These are phyloP conservation scores for Pouteria glomerata DNA, from an alignment of 148 eudicot species.

Conservation along the genomic window DNA sequence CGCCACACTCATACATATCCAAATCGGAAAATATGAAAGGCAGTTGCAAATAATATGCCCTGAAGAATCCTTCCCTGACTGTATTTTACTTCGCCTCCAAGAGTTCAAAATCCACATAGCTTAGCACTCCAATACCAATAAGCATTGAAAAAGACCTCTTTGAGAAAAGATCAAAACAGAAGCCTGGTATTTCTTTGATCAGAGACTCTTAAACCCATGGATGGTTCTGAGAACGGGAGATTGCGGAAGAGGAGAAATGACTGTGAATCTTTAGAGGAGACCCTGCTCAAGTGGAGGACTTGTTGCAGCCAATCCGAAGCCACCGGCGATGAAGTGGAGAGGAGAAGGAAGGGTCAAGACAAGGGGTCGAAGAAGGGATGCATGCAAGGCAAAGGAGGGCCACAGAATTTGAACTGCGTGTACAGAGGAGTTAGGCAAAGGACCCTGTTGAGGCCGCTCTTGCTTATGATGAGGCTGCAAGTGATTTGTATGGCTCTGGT, in stretches of 20 bases:
- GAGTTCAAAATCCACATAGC: no score
- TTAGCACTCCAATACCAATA: no score
- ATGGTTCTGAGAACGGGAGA: neutral
- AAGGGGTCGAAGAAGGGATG: conserved; percentile 85
- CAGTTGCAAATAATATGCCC: no score
- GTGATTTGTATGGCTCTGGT: conserved; percentile 5
- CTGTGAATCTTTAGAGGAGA: conserved; percentile 21
- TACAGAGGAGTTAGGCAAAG: conserved; percentile 81
- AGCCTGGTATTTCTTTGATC: no score
- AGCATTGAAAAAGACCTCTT: no score
- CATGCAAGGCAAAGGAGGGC: conserved; percentile 90
- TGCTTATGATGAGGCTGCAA: conserved; percentile 17
- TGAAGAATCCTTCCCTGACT: no score
- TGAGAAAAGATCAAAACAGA: no score
- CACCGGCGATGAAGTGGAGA: conserved; percentile 10
- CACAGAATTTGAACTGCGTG: conserved; percentile 43
- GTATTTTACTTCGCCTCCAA: no score
- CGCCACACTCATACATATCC: no score
- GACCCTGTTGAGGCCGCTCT: conserved; percentile 22
- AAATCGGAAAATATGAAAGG: no score
- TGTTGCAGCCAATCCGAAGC: conserved; percentile 26
- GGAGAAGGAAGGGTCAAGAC: conserved; percentile 48
- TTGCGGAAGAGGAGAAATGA: neutral
- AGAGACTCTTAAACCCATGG: neutral
- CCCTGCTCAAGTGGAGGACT: conserved; percentile 62